Conservation (phyloP, 495 filamentous ascomycete genomes). For the Aspergillus egyptiacus region DNA sequence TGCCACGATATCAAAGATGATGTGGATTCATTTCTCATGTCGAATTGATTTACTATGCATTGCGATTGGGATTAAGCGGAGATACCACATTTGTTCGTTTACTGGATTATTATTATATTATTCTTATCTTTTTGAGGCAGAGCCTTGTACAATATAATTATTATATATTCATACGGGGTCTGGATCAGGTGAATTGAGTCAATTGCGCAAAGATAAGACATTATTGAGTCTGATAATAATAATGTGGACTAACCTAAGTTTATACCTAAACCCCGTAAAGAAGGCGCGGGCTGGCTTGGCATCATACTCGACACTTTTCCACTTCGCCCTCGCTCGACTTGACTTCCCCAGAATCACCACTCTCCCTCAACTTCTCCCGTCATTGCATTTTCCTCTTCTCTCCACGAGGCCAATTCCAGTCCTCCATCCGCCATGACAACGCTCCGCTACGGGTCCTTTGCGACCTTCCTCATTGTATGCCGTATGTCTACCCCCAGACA, state of each 20-base stretch:
- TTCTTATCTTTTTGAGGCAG: not conserved
- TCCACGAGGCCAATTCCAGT: not conserved
- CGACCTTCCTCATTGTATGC: conserved; percentile 92
- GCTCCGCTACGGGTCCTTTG: conserved; percentile 56
- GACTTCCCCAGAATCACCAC: not conserved
- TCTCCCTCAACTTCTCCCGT: not conserved
- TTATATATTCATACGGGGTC: not conserved
- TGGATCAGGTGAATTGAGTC: not conserved
- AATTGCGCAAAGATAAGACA: not conserved
- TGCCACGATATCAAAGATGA: conserved; percentile 45
- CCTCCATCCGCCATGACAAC: conserved; percentile 26
- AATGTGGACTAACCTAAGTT: not conserved
- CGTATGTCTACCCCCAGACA: conserved; percentile 53
- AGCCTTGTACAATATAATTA: not conserved
- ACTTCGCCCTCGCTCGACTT: not conserved
- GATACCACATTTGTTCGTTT: conserved; percentile 22
- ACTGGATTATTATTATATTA: conserved; percentile 5
- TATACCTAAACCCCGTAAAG: too few species aligned
- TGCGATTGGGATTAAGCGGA: conserved; percentile 20
- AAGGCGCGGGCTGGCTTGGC: conserved; percentile 10
- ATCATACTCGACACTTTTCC: conserved; percentile 7
- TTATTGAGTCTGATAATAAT: too few species aligned
- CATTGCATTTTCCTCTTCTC: not conserved
- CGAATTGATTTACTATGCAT: conserved; percentile 17
- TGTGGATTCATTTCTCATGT: conserved; percentile 6